These are phyloP conservation scores for Aquilaria agallochum DNA, from an alignment of 441 rosid genomes.

Conservation along the genomic window DNA sequence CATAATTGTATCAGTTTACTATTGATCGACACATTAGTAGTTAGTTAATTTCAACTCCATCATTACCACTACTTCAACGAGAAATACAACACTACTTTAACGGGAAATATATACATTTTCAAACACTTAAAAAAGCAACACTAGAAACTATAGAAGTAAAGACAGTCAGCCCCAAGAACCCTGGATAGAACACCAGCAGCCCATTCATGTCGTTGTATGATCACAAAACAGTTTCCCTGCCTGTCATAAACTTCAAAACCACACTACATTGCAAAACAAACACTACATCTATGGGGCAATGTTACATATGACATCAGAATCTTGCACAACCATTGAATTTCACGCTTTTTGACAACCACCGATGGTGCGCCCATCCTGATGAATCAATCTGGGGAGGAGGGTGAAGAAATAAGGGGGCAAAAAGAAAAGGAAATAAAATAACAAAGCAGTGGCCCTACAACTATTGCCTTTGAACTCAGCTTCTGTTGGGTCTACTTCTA, in stretches of 20 bases:
- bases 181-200: too few species aligned
- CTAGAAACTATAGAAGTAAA: too few species aligned
- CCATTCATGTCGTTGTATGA: not conserved
- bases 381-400: conserved; percentile 6
- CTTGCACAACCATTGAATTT: conserved; percentile 14
- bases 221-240: conserved; percentile 13
- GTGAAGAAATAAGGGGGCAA: too few species aligned
- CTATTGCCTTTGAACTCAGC: conserved; percentile 32
- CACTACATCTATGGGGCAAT: conserved; percentile 28
- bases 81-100: too few species aligned
- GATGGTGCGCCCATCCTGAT: conserved; percentile 12
- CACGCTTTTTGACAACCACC: not conserved
- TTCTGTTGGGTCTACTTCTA: conserved; percentile 62
- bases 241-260: conserved; percentile 13
- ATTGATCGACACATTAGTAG: too few species aligned
- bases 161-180: too few species aligned
- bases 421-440: conserved; percentile 6
- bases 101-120: too few species aligned
- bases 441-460: conserved; percentile 18
- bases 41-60: too few species aligned
- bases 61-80: too few species aligned
- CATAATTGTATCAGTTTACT: too few species aligned
- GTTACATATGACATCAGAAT: conserved; percentile 29
- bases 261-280: conserved; percentile 23
- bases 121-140: too few species aligned